These are phyloP conservation scores for Venturia pyrina DNA, from an alignment of 2,329 filamentous ascomycete species.

Conservation along the genomic window DNA sequence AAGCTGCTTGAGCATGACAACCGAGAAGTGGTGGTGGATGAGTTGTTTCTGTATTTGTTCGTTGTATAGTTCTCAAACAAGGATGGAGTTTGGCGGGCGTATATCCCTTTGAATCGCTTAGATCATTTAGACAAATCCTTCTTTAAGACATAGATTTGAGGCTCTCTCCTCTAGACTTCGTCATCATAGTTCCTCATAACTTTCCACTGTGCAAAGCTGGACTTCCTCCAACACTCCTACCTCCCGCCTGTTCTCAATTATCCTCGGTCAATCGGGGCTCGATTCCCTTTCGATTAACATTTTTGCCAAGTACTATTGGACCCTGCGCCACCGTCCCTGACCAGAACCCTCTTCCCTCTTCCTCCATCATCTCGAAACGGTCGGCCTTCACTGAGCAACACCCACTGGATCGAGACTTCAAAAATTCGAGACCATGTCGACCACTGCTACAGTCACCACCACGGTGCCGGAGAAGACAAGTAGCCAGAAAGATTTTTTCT, in stretches of 20 bases:
- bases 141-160: not conserved
- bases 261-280: not conserved
- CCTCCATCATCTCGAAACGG: not conserved
- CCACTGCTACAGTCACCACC: slow-evolving; percentile 9
- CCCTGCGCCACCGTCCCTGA: not conserved
- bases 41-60: not conserved
- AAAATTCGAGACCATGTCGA: slow-evolving; percentile 1
- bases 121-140: not conserved
- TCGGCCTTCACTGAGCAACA: not conserved
- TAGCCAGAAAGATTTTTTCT: slow-evolving; percentile 65
- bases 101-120: not conserved
- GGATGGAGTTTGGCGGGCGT: not conserved
- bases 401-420: not conserved
- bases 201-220: not conserved
- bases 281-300: not conserved
- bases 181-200: not conserved
- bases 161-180: not conserved
- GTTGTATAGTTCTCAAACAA: not conserved
- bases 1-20: not conserved
- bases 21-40: not conserved
- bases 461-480: slow-evolving; percentile 4
- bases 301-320: not conserved
- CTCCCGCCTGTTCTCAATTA: not conserved
- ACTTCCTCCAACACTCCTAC: not conserved
- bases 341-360: not conserved